A percentile compares a stretch with the other conserved stretches of the same genome.
Conservation (phyloP, 2,329 filamentous ascomycete genomes). For the Grosmannia clavigera region DNA sequence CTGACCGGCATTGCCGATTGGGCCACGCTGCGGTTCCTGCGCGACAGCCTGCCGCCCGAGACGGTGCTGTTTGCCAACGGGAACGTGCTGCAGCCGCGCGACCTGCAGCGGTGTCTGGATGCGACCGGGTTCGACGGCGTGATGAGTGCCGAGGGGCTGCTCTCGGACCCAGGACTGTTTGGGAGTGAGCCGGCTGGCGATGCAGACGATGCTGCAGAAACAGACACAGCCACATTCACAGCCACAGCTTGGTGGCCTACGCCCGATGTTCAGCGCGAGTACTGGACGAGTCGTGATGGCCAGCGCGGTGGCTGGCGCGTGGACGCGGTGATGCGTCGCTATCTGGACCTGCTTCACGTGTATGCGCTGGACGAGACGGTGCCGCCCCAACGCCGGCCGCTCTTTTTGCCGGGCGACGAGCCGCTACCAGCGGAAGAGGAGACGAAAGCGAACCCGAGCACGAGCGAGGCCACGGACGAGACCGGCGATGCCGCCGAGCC, state of each 20-base stretch:
- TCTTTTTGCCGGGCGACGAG: constrained; percentile 56
- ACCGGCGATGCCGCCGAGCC: constrained; percentile 19
- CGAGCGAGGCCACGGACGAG: neutral
- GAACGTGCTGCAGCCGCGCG: constrained; percentile 71
- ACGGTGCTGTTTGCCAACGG: constrained; percentile 96
- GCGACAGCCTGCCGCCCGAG: constrained; percentile 71
- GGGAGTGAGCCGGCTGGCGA: constrained; percentile 40
- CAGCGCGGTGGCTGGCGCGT: constrained; percentile 69
- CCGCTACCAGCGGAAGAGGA: constrained; percentile 25
- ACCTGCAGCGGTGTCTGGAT: constrained; percentile 65
- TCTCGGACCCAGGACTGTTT: constrained; percentile 86
- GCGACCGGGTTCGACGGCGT: constrained; percentile 83
- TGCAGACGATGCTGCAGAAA: too few species aligned
- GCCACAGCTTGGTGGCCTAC: constrained; percentile 7
- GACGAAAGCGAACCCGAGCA: constrained; percentile 14
- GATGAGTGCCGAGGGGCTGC: constrained; percentile 92
- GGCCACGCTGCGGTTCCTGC: constrained; percentile 67
- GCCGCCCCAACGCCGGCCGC: constrained; percentile 54
- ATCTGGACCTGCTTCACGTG: constrained; percentile 79
- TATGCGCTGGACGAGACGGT: constrained; percentile 55
- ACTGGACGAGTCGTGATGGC: constrained; percentile 71
- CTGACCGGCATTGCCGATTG: constrained; percentile 90
- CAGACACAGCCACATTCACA: neutral
- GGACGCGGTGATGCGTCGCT: constrained; percentile 76
- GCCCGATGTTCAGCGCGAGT: constrained; percentile 49